phyloP scores from a whole-genome alignment of 768 basidiomycete genomes.

The Tulasnella sp. region DNA sequence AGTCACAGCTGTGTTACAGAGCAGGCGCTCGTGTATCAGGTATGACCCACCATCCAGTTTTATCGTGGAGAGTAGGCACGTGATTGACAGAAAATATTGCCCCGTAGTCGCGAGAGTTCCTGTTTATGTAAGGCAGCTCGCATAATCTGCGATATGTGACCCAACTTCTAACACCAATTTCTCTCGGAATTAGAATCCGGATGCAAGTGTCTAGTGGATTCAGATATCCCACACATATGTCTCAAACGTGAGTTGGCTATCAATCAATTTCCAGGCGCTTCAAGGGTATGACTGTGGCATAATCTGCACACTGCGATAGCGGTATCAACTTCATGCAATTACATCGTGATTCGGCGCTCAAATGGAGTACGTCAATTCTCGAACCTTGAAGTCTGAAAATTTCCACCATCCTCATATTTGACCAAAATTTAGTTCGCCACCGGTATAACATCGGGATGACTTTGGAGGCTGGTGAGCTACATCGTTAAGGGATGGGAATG shows the following conservation, averaged over 20 bases:
- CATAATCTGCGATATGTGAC: neutral
- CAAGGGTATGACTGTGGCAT: too few species aligned
- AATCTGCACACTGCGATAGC: too few species aligned
- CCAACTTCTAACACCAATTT: neutral
- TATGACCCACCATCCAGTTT: neutral
- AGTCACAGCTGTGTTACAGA: conserved; percentile 13
- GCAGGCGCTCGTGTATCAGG: conserved; percentile 12
- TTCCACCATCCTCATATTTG: neutral
- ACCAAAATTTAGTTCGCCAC: neutral
- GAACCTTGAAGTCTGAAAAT: too few species aligned
- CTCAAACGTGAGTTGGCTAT: neutral
- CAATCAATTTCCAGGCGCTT: neutral
- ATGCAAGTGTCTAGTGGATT: neutral
- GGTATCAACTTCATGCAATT: neutral
- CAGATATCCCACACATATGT: neutral
- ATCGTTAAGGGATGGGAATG: too few species aligned
- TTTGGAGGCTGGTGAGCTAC: neutral
- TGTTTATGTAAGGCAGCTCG: neutral
- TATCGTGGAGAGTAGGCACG: too few species aligned
- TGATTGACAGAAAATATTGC: neutral
- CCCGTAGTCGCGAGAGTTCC: conserved; percentile 1
- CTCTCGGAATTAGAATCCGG: neutral
- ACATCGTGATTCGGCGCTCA: neutral
- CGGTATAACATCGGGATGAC: neutral
- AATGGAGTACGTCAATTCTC: neutral